phyloP scores from a whole-genome alignment of 768 basidiomycete genomes.

The Tylopilus cervinicoccineus region DNA sequence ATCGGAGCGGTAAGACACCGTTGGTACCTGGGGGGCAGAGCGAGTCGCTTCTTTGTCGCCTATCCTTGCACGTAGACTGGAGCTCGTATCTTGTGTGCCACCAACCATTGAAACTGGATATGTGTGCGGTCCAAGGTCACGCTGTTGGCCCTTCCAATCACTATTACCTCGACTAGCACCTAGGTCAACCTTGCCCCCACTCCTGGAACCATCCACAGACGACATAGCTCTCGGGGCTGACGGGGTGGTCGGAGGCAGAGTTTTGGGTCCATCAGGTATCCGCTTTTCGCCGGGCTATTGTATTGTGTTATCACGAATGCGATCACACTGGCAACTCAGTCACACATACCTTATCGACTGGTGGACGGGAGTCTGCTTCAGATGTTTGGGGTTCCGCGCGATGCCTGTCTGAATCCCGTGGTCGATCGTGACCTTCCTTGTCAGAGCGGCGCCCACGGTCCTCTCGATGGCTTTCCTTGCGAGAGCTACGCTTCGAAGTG shows the following conservation, averaged over 20 bases:
- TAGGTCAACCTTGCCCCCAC: conserved; percentile 37
- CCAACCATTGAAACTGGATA: conserved; percentile 19
- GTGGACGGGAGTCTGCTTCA: conserved; percentile 47
- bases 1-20: conserved; percentile 44
- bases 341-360: conserved; percentile 59
- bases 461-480: conserved; percentile 74
- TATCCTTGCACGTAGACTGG: conserved; percentile 54
- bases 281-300: conserved; percentile 52
- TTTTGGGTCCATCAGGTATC: conserved; percentile 50
- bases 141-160: conserved; percentile 45
- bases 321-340: not conserved
- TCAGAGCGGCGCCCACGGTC: conserved; percentile 67
- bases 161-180: conserved; percentile 39
- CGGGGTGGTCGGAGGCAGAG: conserved; percentile 54
- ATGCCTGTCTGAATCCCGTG: conserved; percentile 64
- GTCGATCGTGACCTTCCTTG: conserved; percentile 65
- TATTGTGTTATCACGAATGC: conserved; percentile 5
- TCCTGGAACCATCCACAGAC: conserved; percentile 39
- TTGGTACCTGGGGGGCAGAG: conserved; percentile 38
- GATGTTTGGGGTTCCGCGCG: conserved; percentile 56
- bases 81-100: conserved; percentile 22
- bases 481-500: conserved; percentile 74
- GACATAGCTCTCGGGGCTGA: conserved; percentile 75
- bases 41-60: conserved; percentile 53
- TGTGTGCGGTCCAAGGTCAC: conserved; percentile 29